Percentiles rank a stretch among this genome's conserved stretches.
Evolutionary conservation across 2,329 filamentous ascomycete species (phyloP).

Genomic region (Ilyonectria robusta): DNA sequence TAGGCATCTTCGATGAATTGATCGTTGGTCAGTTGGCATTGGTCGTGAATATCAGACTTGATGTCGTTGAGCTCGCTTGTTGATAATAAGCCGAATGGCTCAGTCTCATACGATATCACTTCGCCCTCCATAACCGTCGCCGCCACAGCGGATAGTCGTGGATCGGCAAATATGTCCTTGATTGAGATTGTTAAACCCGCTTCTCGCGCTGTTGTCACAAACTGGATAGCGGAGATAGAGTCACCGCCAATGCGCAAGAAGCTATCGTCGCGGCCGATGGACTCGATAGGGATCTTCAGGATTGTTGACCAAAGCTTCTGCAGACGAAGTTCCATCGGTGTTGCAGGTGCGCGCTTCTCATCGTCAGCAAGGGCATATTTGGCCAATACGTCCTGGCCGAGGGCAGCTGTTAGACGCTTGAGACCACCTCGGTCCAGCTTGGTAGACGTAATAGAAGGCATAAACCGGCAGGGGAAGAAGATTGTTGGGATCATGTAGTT

Average conservation of each 20-base stretch:
- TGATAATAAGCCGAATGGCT: constrained; percentile 1
- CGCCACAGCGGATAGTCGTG: constrained; percentile 3
- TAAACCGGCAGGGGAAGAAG: constrained; percentile 28
- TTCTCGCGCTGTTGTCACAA: constrained; percentile 26
- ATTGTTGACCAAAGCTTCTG: constrained; percentile 50
- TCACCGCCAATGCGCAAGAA: constrained; percentile 35
- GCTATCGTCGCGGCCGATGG: constrained; percentile 23
- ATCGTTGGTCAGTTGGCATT: constrained; percentile 2
- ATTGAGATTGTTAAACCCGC: constrained; percentile 17
- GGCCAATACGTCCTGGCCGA: constrained; percentile 20
- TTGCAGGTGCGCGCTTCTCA: constrained; percentile 2
- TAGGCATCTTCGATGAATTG: constrained; percentile 50
- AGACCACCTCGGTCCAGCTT: constrained; percentile 38
- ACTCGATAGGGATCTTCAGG: constrained; percentile 47
- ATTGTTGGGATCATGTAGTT: constrained; percentile 38
- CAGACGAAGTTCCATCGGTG: constrained; percentile 23
- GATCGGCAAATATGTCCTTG: constrained; percentile 20
- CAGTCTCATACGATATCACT: neutral
- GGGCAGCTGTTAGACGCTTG: constrained; percentile 5
- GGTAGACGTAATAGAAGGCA: constrained; percentile 34
- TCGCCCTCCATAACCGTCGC: neutral
- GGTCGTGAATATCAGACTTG: neutral
- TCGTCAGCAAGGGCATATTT: neutral
- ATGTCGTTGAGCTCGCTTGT: neutral
- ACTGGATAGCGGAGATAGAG: constrained; percentile 46